Base-by-base conservation (phyloP, 2,329 filamentous ascomycete species). In the Talaromyces albobiverticillius region DNA sequence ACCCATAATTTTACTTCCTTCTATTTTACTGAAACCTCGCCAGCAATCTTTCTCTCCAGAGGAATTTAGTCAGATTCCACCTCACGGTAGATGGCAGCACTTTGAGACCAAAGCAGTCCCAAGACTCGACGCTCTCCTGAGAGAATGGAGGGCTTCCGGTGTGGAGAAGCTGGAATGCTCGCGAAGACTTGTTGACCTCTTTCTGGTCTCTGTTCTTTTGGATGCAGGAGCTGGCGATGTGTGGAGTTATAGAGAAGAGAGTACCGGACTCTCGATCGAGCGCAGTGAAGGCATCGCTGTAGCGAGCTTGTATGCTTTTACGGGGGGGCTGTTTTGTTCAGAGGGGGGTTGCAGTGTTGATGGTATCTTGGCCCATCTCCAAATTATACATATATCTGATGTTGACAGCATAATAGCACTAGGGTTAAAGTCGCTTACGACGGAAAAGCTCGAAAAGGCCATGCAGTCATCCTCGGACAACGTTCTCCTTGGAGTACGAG, bases 161-260 rank as follows among this genome's bases (percentile, higher is more conserved):
- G 62, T 64, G 36, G 76, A 82, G 45, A 68, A 72, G 1, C 57
- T 67, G 0, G 81, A 83, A 55, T 62, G 74, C 3, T 77, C 78
- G 0, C 78, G 82, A 2, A 74, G 81, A 0, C 67, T 85, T n/a
- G 74, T 84, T 38, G 83, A 86, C 61, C 68, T 86, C 6, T 86
- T 85, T 67, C 78, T 85, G 40, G 79, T 84, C 2, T 83, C 82
- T 0, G 81, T 84, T 0, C 71, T 84, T 8, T 69, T 84, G 0
- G 81, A 84, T 60, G 81, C 50, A 14, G 50, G 50, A 5, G 50
- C 50, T 4, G 50, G 50, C 13, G 50, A 53, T 22, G 40, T 46
- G 18, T 53, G 50, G 50, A 38, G 8, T 5, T 53, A 25, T 40
- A 18, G 38, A 3, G 50, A 53, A 25, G 25, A 20, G 2, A 20